Percentiles rank a stretch among this genome's conserved stretches.
phyloP scores from a whole-genome alignment of 176 grass and related monocot species.

The Saccharum spontaneum region DNA sequence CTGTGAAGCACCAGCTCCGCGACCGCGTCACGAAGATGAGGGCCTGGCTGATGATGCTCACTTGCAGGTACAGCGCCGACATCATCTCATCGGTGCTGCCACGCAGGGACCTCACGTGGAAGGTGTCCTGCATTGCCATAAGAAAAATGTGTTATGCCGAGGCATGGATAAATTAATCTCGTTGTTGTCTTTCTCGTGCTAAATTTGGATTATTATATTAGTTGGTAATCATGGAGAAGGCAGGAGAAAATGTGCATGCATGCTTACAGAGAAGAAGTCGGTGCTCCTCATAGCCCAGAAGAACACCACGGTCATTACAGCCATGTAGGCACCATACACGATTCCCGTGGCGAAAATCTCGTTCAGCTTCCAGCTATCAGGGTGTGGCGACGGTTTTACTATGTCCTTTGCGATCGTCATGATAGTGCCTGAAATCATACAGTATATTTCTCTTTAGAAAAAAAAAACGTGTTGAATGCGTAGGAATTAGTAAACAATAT shows the following conservation, averaged over 20 bases:
- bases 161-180: no score
- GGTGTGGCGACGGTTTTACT: constrained; percentile 77
- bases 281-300: constrained; percentile 85
- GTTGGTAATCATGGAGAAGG: neutral
- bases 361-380: constrained; percentile 90
- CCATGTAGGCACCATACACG: constrained; percentile 78
- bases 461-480: no score
- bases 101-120: constrained; percentile 61
- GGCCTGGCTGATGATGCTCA: constrained; percentile 97
- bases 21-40: constrained; percentile 97
- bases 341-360: constrained; percentile 87
- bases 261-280: constrained; percentile 71
- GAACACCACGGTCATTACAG: constrained; percentile 85
- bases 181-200: neutral
- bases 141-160: no score
- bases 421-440: constrained; percentile 61
- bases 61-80: constrained; percentile 93
- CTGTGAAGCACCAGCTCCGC: constrained; percentile 55
- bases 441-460: no score
- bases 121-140: constrained; percentile 42
- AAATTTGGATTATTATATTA: neutral
- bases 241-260: no score
- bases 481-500: no score
- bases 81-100: constrained; percentile 50
- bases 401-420: constrained; percentile 96